Evolutionary conservation across 768 basidiomycete species (phyloP).

Genomic region (Leccinum variicolor): DNA sequence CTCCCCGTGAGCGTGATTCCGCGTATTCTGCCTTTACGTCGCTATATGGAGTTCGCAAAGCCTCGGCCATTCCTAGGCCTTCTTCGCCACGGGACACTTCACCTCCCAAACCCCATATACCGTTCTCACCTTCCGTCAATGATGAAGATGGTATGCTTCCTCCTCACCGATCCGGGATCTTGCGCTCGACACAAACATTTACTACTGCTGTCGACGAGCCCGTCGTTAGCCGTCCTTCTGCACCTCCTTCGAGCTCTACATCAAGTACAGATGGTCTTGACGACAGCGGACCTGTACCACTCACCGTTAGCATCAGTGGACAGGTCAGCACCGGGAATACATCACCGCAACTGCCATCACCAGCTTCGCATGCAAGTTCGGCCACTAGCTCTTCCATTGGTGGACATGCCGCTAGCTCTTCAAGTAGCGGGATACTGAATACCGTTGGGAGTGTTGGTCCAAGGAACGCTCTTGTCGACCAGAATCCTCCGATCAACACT

Average conservation of each 20-base stretch:
- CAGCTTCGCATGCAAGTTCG: constrained; percentile 61
- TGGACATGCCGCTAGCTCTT: constrained; percentile 30
- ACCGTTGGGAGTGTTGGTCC: constrained; percentile 23
- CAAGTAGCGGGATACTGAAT: constrained; percentile 26
- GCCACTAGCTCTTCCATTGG: constrained; percentile 36
- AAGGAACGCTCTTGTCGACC: constrained; percentile 57
- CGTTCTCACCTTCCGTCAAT: constrained; percentile 22
- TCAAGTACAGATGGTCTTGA: constrained; percentile 47
- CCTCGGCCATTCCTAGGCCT: constrained; percentile 21
- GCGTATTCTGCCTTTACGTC: constrained; percentile 24
- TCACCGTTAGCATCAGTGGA: constrained; percentile 48
- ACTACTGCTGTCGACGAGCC: constrained; percentile 26
- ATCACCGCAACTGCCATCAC: constrained; percentile 77
- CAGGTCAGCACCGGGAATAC: constrained; percentile 32
- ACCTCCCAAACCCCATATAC: constrained; percentile 20
- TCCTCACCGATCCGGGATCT: constrained; percentile 26
- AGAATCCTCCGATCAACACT: constrained; percentile 98
- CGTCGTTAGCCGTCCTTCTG: constrained; percentile 26
- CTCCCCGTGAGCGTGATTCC: constrained; percentile 30
- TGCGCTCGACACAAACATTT: constrained; percentile 26
- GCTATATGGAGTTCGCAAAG: constrained; percentile 27
- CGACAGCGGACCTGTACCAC: constrained; percentile 22
- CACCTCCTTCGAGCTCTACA: constrained; percentile 36
- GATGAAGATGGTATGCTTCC: constrained; percentile 35
- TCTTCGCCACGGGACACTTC: constrained; percentile 27